A percentile compares a stretch with the other conserved stretches of the same genome.
Evolutionary conservation across 805 yeast species (phyloP).

Genomic region (Wickerhamiella occidentalis): DNA sequence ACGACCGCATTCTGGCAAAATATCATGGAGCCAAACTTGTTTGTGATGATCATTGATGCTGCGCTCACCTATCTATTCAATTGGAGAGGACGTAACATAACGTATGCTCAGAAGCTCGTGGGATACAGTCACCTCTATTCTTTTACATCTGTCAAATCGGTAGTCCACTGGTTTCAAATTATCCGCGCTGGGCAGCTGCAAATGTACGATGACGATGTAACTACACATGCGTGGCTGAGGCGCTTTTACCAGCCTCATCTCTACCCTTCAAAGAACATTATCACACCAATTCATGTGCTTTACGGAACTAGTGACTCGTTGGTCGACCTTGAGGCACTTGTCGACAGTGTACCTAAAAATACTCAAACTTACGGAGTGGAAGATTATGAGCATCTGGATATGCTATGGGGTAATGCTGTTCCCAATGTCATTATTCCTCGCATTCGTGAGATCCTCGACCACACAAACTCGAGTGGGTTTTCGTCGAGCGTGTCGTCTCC

Average conservation of each 20-base stretch:
- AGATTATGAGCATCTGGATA: conserved; percentile 80
- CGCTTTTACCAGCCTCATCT: conserved; percentile 40
- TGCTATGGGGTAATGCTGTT: conserved; percentile 74
- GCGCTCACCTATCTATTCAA: conserved; percentile 58
- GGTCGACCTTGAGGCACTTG: conserved; percentile 74
- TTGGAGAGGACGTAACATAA: conserved; percentile 69
- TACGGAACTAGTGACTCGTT: conserved; percentile 75
- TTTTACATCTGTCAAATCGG: conserved; percentile 79
- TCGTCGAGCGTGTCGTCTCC: not conserved
- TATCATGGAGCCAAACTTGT: conserved; percentile 65
- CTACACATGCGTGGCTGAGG: conserved; percentile 18
- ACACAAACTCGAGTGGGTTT: not conserved
- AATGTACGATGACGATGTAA: conserved; percentile 64
- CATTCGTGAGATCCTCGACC: not conserved
- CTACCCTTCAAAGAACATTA: conserved; percentile 55
- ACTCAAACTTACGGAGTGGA: conserved; percentile 39
- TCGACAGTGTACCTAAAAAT: conserved; percentile 46
- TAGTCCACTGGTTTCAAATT: conserved; percentile 95
- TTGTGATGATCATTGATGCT: conserved; percentile 56
- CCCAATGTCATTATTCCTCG: conserved; percentile 22
- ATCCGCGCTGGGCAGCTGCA: conserved; percentile 62
- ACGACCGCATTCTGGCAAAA: conserved; percentile 69
- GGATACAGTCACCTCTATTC: conserved; percentile 81
- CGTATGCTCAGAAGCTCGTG: conserved; percentile 59
- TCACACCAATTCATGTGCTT: conserved; percentile 60